Evolutionary conservation across 768 basidiomycete genomes (phyloP), one percentile per base, ranked within the genome.

Genomic region (Lentinula aciculospora): DNA sequence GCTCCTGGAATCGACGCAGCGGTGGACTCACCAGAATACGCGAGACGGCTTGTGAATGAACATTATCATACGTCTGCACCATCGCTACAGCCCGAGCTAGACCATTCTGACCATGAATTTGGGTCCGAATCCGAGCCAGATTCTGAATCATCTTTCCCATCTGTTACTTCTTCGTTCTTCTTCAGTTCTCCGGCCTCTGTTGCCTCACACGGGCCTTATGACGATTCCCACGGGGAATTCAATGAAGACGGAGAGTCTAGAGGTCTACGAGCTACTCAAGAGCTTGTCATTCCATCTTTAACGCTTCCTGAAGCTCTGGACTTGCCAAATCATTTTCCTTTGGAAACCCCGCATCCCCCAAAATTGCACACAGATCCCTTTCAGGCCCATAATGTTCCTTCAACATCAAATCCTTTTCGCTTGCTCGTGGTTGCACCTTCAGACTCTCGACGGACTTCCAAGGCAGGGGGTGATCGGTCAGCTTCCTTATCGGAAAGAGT

Each of bases 131-230:
- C 44, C 9, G 54, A 54, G 7, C 21, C 34, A 37, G 53, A 56
- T n/a, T 56, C 54, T 10, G 54, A 56, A 46, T 56, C 54, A 29
- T 56, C 54, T n/a, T 56, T 56, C 32, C 54, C 54, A 44, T 56
- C 54, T 21, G 54, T 56, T 15, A 44, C 54, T n/a, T 56, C 54
- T 44, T 56, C 54, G 15, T 56, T 56, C 32, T 56, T 56, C 42
- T 56, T 56, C 31, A 56, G 54, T 36, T 56, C 54, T 19, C 54
- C 54, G n/a, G 54, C 54, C 12, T 56, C 54, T 12, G 51, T 53
- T 27, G 51, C 51, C 36, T 46, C 54, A 15, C 21, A 42, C n/a
- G 54, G 28, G 40, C 40, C n/a, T 10, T 40, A 21, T 27, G 54
- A 44, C 8, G 42, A 45, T 10, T 56, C 40, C 3, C 39, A 45